phyloP scores from a whole-genome alignment of 257 asterid genomes.

The Prunella vulgaris region DNA sequence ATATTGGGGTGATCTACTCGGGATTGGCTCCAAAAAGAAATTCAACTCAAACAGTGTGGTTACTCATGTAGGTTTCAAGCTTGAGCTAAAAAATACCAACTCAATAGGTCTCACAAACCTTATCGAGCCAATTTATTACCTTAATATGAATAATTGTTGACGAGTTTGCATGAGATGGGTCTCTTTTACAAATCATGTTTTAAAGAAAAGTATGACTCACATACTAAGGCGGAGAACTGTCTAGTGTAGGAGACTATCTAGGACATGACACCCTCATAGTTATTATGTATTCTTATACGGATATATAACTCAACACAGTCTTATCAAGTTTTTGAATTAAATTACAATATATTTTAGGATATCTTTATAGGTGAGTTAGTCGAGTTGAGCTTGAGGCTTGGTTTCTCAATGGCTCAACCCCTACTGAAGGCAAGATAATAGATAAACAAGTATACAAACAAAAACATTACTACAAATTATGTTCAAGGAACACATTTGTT shows the following conservation, averaged over 20 bases:
- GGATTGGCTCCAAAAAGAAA: not conserved
- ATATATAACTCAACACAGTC: too few relatives aligned
- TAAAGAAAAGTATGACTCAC: too few relatives aligned
- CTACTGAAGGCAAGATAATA: not conserved
- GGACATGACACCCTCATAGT: too few relatives aligned
- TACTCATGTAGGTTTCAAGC: not conserved
- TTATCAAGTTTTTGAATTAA: too few relatives aligned
- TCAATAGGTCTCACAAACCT: not conserved
- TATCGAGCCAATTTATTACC: not conserved
- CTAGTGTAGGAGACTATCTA: too few relatives aligned
- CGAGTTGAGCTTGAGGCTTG: not conserved
- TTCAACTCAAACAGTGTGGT: not conserved
- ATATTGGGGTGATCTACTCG: not conserved
- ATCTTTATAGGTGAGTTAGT: not conserved
- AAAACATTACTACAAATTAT: not conserved
- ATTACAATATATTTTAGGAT: too few relatives aligned
- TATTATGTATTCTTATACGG: too few relatives aligned
- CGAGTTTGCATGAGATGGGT: too few relatives aligned
- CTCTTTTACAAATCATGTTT: too few relatives aligned
- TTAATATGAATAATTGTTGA: not conserved
- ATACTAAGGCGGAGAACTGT: too few relatives aligned
- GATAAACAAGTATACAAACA: not conserved
- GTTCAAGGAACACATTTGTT: not conserved
- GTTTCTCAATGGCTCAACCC: not conserved
- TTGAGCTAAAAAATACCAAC: not conserved